Evolutionary conservation across 2,329 filamentous ascomycete species (phyloP).

Genomic region (Colletotrichum endophyticum): DNA sequence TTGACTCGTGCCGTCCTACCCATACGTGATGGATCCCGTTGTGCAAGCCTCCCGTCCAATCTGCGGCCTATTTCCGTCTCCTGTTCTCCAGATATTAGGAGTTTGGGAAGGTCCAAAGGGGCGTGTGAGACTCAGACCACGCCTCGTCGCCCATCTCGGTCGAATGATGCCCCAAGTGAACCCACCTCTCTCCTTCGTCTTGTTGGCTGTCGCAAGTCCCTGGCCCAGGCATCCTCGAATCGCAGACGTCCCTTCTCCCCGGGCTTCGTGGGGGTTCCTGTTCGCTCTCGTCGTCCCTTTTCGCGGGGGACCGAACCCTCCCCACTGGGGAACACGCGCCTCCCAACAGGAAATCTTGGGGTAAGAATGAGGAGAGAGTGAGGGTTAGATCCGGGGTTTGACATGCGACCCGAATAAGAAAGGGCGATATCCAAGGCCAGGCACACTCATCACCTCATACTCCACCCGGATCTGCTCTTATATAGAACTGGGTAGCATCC

Average conservation of each 20-base stretch:
- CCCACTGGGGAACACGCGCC: neutral
- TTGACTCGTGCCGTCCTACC: constrained; percentile 12
- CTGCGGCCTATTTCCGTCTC: neutral
- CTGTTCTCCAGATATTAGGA: neutral
- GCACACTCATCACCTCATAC: neutral
- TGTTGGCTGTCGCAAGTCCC: neutral
- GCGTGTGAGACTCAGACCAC: neutral
- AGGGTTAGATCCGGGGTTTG: constrained; percentile 1
- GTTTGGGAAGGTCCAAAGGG: neutral
- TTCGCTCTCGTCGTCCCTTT: constrained; percentile 5
- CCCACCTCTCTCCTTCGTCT: neutral
- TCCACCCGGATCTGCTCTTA: neutral
- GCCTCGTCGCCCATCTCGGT: constrained; percentile 4
- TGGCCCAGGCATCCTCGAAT: neutral
- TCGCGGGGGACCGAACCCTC: constrained; percentile 1
- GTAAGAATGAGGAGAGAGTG: constrained; percentile 5
- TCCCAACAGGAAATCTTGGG: neutral
- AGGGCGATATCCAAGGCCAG: neutral
- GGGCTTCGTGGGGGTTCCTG: neutral
- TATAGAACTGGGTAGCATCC: constrained; percentile 2
- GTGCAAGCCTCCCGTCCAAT: neutral
- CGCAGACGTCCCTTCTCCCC: neutral
- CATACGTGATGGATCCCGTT: neutral
- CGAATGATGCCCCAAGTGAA: constrained; percentile 6
- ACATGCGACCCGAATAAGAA: neutral